These are phyloP conservation scores for Calamus simplicifolius DNA, from an alignment of 176 grass and related monocot genomes.

Conservation along the genomic window DNA sequence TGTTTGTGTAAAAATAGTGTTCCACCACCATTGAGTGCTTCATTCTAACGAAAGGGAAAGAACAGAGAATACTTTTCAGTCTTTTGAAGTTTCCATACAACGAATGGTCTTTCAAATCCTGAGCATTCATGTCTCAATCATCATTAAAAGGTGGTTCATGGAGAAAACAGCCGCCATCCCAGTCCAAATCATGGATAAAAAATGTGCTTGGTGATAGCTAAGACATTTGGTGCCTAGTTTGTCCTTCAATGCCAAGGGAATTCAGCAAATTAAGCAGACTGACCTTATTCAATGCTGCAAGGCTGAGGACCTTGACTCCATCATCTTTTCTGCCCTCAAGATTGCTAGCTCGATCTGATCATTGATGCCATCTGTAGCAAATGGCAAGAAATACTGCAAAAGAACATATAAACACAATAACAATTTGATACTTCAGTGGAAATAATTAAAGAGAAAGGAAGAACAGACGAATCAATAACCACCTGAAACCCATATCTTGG, in stretches of 20 bases:
- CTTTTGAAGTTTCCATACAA: no score
- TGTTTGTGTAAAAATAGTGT: conserved; percentile 68
- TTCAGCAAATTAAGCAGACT: background rate
- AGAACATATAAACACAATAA: background rate
- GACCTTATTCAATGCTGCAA: conserved; percentile 91
- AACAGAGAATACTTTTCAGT: background rate
- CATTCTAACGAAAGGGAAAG: conserved; percentile 33
- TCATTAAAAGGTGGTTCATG: no score
- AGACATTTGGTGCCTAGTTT: no score
- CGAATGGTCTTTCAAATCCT: no score
- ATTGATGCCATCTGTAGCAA: conserved; percentile 73
- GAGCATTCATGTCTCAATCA: no score
- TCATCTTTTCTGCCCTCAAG: conserved; percentile 65
- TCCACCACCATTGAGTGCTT: conserved; percentile 78
- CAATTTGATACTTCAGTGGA: no score
- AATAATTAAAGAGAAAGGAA: background rate
- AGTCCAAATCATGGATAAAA: no score
- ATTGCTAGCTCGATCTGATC: conserved; percentile 79
- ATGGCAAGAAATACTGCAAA: conserved; percentile 68
- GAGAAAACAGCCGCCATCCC: no score
- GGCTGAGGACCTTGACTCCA: conserved; percentile 90
- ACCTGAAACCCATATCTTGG: conserved; percentile 88
- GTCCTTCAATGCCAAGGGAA: no score
- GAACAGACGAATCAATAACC: background rate
- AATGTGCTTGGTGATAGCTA: no score